Percentiles rank a stretch among this genome's conserved stretches.
These are phyloP conservation scores for Herpetomonas samuelpessoai DNA, from an alignment of 208 protist genomes.

Conservation along the genomic window DNA sequence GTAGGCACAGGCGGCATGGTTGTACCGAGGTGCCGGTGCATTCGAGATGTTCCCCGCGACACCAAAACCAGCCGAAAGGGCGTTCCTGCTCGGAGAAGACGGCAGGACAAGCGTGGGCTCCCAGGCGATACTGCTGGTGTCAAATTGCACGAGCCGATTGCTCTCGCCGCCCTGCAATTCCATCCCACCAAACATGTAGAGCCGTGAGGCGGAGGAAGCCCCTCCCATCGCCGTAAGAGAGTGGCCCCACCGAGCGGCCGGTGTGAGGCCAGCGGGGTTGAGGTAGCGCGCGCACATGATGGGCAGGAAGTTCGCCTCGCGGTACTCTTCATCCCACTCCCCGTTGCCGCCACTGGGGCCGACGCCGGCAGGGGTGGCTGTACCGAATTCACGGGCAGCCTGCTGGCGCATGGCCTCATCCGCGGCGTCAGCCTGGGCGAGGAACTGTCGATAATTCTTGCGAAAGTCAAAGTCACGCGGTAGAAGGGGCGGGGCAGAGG, in stretches of 20 bases:
- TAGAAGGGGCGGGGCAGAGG: slow-evolving; percentile 34
- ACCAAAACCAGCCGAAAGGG: neutral
- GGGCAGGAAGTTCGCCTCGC: slow-evolving; percentile 77
- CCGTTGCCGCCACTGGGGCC: slow-evolving; percentile 2
- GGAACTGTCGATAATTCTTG: neutral
- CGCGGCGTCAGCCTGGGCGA: neutral
- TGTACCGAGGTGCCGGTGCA: slow-evolving; percentile 44
- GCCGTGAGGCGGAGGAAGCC: slow-evolving; percentile 12
- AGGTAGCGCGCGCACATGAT: slow-evolving; percentile 83
- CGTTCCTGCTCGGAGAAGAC: neutral
- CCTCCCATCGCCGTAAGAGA: slow-evolving; percentile 55
- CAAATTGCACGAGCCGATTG: slow-evolving; percentile 53
- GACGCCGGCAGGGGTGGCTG: neutral
- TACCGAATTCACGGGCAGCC: neutral
- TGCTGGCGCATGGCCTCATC: neutral
- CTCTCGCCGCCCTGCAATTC: slow-evolving; percentile 38
- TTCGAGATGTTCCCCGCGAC: neutral
- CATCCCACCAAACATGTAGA: slow-evolving; percentile 72
- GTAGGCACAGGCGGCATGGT: slow-evolving; percentile 69
- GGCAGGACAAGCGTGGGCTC: slow-evolving; percentile 46
- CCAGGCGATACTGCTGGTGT: slow-evolving; percentile 59
- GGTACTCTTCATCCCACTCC: slow-evolving; percentile 6
- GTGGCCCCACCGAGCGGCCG: slow-evolving; percentile 65
- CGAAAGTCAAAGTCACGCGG: neutral
- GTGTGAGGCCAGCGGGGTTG: slow-evolving; percentile 50